Base-by-base conservation (phyloP, 1,139 yeast genomes). In the Chernovozyma aurita region DNA sequence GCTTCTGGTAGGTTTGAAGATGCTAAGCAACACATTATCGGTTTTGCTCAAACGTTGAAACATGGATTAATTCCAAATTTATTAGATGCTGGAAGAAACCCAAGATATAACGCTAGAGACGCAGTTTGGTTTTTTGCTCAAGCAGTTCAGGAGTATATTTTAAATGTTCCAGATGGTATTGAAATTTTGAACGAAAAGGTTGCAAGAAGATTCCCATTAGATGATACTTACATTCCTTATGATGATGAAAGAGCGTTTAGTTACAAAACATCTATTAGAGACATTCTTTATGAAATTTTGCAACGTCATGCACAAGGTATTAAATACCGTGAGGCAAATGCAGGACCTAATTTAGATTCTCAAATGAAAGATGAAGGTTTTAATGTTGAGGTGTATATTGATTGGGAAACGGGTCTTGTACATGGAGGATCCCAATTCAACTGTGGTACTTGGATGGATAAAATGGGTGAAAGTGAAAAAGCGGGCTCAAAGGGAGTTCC, bases 371-470 rank as follows among this genome's bases (percentile, higher is more conserved):
- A 83, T 55, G 86, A 85, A 51, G 98, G 98, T 0, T 92, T 92
- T 65, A 83, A 92, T 55, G 94, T 90, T 30, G 74, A 78, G 44
- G 76, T 87, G 2, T 55, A 63, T 40, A 88, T 90, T 40, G 97
- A 92, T 56, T 92, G 97, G 97, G 53, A 65, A 0, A 88, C 85
- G 18, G 98, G 98, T 0, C 64, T 92, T 32, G 68, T 90, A 4
- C 85, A 80, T 58, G 98, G 98, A 32, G 98, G 98, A 1, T 85
- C 86, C 37, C 95, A 85, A 56, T 76, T 64, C 57, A 92, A 92
- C 53, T 92, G 98, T 65, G 98, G 98, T 17, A 92, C 98, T 0
- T 92, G 98, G 98, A 92, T 90, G 97, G 98, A 92, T 61, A 92
- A 92, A 64, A 92, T 92, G 97, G 98, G 98, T 16, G 98, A 92